A percentile compares a stretch with the other conserved stretches of the same genome.
Evolutionary conservation across 805 yeast genomes (phyloP).

Genomic region (Nakazawaea molendinolei): DNA sequence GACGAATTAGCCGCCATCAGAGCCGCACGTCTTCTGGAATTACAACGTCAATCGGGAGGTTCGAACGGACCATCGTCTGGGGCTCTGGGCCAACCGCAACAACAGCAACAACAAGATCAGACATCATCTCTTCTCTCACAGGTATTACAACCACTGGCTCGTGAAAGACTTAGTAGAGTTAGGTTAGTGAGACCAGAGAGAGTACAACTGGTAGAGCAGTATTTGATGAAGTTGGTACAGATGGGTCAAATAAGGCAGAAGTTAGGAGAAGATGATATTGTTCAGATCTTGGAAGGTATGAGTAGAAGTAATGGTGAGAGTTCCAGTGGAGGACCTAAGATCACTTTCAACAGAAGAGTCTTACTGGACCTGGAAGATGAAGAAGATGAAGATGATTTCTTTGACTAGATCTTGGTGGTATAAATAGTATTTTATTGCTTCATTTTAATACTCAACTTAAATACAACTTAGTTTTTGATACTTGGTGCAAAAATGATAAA

Average conservation of each 20-base stretch:
- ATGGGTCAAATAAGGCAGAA: slow-evolving; percentile 73
- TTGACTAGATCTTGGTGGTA: slow-evolving; percentile 28
- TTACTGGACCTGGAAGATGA: slow-evolving; percentile 16
- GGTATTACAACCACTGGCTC: slow-evolving; percentile 73
- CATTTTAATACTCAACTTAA: no score
- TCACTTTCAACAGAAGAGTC: slow-evolving; percentile 52
- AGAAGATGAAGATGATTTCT: slow-evolving; percentile 38
- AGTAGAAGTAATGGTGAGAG: slow-evolving; percentile 68
- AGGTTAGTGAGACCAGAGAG: slow-evolving; percentile 87
- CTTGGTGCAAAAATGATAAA: no score
- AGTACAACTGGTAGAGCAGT: slow-evolving; percentile 80
- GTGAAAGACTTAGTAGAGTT: slow-evolving; percentile 83
- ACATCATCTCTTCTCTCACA: slow-evolving; percentile 44
- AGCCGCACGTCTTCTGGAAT: slow-evolving; percentile 84
- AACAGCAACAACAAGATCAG: slow-evolving; percentile 4
- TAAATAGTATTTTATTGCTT: no score
- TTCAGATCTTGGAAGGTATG: slow-evolving; percentile 74
- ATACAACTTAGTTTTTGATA: no score
- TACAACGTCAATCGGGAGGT: slow-evolving; percentile 51
- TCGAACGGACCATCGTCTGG: slow-evolving; percentile 7
- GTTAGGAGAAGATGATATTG: slow-evolving; percentile 76
- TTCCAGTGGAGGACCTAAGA: slow-evolving; percentile 57
- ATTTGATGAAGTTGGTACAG: slow-evolving; percentile 63
- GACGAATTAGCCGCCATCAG: slow-evolving; percentile 89
- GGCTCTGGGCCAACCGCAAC: not conserved